Evolutionary conservation across 345 rosid species (phyloP).

Genomic region (Heritiera fomes): DNA sequence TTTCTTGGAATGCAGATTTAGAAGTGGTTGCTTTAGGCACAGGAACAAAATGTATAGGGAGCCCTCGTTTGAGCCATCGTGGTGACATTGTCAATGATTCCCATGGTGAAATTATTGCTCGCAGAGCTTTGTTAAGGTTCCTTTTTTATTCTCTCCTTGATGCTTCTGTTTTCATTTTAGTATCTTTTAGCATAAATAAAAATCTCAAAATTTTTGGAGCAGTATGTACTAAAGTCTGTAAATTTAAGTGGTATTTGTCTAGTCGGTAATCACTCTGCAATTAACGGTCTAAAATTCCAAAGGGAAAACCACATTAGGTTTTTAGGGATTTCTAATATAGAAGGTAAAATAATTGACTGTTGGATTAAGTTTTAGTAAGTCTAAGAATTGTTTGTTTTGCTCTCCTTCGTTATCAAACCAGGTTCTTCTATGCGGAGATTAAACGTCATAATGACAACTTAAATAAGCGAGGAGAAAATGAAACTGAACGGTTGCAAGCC

Average conservation of each 20-base stretch:
- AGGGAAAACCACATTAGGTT: not conserved
- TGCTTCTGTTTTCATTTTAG: not conserved
- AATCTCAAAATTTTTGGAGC: not conserved
- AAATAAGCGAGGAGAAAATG: slow-evolving; percentile 12
- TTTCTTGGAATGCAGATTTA: slow-evolving; percentile 39
- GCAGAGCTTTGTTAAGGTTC: slow-evolving; percentile 20
- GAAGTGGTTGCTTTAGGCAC: slow-evolving; percentile 82
- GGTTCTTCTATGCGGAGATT: slow-evolving; percentile 76
- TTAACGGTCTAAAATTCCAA: not conserved
- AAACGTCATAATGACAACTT: slow-evolving; percentile 30
- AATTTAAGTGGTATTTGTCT: not conserved
- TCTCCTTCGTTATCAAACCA: slow-evolving; percentile 22
- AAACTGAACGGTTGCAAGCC: slow-evolving; percentile 24
- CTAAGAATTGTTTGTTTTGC: not conserved
- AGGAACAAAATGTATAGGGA: slow-evolving; percentile 79
- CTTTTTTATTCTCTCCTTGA: not conserved
- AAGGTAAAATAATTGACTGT: not conserved
- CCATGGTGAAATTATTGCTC: slow-evolving; percentile 82
- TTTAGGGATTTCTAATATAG: not conserved
- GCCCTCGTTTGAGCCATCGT: slow-evolving; percentile 56
- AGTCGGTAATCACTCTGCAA: not conserved
- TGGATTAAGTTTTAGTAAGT: slow-evolving; percentile 6
- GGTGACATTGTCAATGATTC: slow-evolving; percentile 90
- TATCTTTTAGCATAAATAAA: not conserved
- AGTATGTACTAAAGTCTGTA: not conserved